A percentile compares a stretch with the other conserved stretches of the same genome.
Evolutionary conservation across 768 basidiomycete species (phyloP).

Genomic region (Lactifluus pinguis): DNA sequence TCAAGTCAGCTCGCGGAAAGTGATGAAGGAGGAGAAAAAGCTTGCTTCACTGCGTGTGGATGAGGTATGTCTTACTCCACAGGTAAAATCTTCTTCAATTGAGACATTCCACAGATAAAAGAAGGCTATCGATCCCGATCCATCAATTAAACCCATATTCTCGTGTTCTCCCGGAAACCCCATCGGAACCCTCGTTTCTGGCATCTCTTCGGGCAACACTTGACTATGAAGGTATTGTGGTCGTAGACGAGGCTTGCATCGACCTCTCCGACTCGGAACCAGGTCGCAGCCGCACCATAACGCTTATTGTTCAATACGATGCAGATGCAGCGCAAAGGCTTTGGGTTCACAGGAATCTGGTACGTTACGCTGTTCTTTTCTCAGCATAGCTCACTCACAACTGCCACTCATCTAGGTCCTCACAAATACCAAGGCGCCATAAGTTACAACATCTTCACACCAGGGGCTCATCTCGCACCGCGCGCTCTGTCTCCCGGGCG

Average conservation of each 20-base stretch:
- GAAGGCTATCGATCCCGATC: too few species aligned
- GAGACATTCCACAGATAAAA: too few species aligned
- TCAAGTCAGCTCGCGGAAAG: too few species aligned
- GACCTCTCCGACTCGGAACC: slow-evolving; percentile 72
- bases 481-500: slow-evolving; percentile 57
- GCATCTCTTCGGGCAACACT: too few species aligned
- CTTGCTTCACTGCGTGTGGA: too few species aligned
- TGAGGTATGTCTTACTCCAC: too few species aligned
- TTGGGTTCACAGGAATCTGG: slow-evolving; percentile 93
- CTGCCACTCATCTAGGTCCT: slow-evolving; percentile 86
- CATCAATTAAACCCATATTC: slow-evolving; percentile 49
- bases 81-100: too few species aligned
- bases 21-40: too few species aligned
- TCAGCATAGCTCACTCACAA: slow-evolving; percentile 85
- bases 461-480: slow-evolving; percentile 75
- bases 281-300: slow-evolving; percentile 52
- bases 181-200: slow-evolving; percentile 53
- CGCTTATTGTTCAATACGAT: slow-evolving; percentile 58
- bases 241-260: slow-evolving; percentile 96
- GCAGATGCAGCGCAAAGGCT: slow-evolving; percentile 94
- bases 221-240: slow-evolving; percentile 76
- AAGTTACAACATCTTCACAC: slow-evolving; percentile 76
- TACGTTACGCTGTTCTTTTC: slow-evolving; percentile 31
- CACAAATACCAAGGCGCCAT: slow-evolving; percentile 93
- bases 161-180: slow-evolving; percentile 97